Evolutionary conservation across 805 yeast genomes (phyloP), one percentile per base, ranked within the genome.

Genomic region (Monosporozyma siamensis): DNA sequence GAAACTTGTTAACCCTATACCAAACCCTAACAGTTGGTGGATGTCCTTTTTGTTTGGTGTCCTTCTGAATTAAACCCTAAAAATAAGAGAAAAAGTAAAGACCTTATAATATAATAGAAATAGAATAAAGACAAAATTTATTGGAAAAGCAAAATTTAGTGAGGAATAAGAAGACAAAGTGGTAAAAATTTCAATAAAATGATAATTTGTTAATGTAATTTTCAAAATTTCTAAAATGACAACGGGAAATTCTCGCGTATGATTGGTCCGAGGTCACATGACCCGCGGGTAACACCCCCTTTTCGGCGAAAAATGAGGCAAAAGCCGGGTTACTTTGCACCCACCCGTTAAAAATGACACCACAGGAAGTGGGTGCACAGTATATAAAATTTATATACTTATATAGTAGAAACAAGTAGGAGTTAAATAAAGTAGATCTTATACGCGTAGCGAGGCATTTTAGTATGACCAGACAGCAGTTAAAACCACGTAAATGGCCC

Each of bases 201-300:
- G 21, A 12, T 25, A 26, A 38, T 14, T 38, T 27, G 40, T 38
- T 23, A 29, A 29, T 24, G 40, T 17, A 38, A 25, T 25, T 14
- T 5, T 15, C 17, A 25, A 21, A 26, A 12, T 17, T 9, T 24
- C 9, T 4, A 5, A 7, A 10, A 17, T 15, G 17, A 15, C 14
- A 10, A 11, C n/a, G 40, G 20, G n/a, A 17, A 26, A 17, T 38
- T 18, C 32, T 12, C 30, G 23, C 32, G 11, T 22, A 24, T 24
- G 40, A 58, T 58, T 58, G 61, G 63, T 40, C 46, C 38, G 39
- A 18, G 20, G 39, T 10, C 43, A 14, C 18, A 26, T 25, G 39
- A 11, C 3, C 24, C 4, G 20, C 42, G 52, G 52, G 50, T 47
- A 46, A 48, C 38, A 24, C 32, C 8, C 4, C 8, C 18, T 9